A percentile compares a stretch with the other conserved stretches of the same genome.
Conservation (phyloP, 1,284 basidiomycete species). For the Amylostereum areolatum region DNA sequence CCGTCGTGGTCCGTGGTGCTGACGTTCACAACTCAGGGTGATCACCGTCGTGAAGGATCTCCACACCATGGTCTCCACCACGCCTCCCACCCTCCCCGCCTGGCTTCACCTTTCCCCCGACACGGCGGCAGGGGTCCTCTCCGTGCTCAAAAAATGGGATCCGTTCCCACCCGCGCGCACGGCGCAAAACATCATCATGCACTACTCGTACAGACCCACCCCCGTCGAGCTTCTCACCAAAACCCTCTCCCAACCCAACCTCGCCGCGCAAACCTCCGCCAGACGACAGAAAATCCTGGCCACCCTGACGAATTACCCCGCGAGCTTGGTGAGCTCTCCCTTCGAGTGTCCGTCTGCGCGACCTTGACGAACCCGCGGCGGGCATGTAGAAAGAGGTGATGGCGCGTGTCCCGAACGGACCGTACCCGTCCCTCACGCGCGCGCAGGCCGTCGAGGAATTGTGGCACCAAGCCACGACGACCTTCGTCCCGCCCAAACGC, state of each 20-base stretch:
- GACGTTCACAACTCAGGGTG: neutral
- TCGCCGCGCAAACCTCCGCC: neutral
- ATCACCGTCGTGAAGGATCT: neutral
- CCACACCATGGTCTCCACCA: neutral
- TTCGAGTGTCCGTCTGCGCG: neutral
- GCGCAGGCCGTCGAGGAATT: conserved; percentile 4
- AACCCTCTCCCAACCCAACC: neutral
- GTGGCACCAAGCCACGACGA: conserved; percentile 10
- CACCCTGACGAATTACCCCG: neutral
- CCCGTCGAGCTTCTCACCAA: neutral
- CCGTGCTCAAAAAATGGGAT: neutral
- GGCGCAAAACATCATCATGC: neutral
- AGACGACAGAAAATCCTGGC: neutral
- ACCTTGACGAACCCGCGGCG: neutral
- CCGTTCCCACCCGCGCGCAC: neutral
- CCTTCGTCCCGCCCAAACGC: conserved; percentile 14
- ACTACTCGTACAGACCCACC: neutral
- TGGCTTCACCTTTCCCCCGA: neutral
- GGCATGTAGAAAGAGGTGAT: neutral
- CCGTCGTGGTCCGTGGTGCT: neutral
- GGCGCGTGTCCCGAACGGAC: neutral
- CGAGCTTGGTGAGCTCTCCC: neutral
- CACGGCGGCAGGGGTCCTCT: neutral
- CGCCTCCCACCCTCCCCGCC: neutral
- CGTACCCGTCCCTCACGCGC: neutral